Evolutionary conservation across 164 flowering plant species (phyloP).

Genomic region (Piper longum): DNA sequence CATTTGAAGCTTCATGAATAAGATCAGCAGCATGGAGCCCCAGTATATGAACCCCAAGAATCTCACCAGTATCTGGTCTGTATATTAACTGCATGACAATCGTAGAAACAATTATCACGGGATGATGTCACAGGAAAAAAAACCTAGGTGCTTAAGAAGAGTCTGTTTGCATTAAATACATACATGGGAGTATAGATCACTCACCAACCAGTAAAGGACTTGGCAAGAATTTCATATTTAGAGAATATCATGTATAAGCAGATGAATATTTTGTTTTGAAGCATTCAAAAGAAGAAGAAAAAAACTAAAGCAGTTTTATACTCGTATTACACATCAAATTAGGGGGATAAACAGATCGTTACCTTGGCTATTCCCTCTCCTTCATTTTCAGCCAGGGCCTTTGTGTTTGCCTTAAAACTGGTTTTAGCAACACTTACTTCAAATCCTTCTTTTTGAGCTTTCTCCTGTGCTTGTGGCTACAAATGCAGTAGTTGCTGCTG

Average conservation of each 20-base stretch:
- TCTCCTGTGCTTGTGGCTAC: slow-evolving; percentile 97
- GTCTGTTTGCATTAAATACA: background rate
- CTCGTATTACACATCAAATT: background rate
- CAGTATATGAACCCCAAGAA: slow-evolving; percentile 94
- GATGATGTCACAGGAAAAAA: too few species aligned
- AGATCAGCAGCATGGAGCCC: slow-evolving; percentile 99
- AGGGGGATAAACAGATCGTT: background rate
- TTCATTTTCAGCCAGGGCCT: slow-evolving; percentile 90
- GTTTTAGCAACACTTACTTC: slow-evolving; percentile 78
- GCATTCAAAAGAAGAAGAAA: background rate
- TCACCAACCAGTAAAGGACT: background rate
- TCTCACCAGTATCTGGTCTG: slow-evolving; percentile 95
- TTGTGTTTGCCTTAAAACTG: slow-evolving; percentile 83
- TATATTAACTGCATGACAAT: slow-evolving; percentile 63
- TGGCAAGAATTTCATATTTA: background rate
- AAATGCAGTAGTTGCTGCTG: slow-evolving; percentile 3
- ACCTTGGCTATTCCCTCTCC: slow-evolving; percentile 99
- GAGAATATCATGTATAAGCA: background rate
- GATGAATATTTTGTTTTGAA: too few species aligned
- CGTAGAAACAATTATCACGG: background rate
- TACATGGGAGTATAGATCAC: background rate
- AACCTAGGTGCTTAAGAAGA: background rate
- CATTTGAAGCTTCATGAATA: slow-evolving; percentile 98
- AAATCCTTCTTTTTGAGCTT: slow-evolving; percentile 62
- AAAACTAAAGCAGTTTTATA: background rate